Conservation (phyloP, 2,329 filamentous ascomycete genomes). For the Simplicillium aogashimaense region DNA sequence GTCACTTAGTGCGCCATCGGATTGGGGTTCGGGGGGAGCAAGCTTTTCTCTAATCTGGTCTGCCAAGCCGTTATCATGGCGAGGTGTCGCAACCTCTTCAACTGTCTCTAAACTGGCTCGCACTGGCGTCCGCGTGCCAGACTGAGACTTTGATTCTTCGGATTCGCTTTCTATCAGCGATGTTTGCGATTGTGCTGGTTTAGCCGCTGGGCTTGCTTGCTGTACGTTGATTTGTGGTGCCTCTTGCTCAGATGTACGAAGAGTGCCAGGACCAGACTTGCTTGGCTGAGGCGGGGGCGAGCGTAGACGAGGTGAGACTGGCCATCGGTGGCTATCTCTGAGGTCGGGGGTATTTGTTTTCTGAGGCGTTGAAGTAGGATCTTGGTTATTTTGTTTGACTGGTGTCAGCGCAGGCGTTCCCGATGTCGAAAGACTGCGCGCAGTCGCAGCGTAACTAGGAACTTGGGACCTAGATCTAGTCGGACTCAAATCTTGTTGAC, state of each 20-base stretch:
- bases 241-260: constrained; percentile 36
- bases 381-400: constrained; percentile 45
- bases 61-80: constrained; percentile 30
- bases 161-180: constrained; percentile 37
- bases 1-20: constrained; percentile 26
- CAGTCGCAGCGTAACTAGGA: constrained; percentile 51
- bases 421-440: constrained; percentile 58
- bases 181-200: constrained; percentile 25
- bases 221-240: constrained; percentile 43
- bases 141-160: constrained; percentile 35
- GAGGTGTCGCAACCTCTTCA: constrained; percentile 62
- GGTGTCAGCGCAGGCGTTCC: constrained; percentile 58
- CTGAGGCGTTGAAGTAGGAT: constrained; percentile 54
- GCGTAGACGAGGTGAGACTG: constrained; percentile 65
- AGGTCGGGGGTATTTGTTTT: constrained; percentile 46
- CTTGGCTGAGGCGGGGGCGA: constrained; percentile 58
- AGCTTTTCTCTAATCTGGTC: constrained; percentile 44
- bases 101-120: constrained; percentile 74
- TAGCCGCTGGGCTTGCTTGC: constrained; percentile 35
- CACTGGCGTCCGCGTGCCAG: constrained; percentile 50
- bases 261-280: constrained; percentile 33
- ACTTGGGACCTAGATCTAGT: constrained; percentile 41
- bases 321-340: constrained; percentile 59
- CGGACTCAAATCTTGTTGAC: constrained; percentile 53
- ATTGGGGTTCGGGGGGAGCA: constrained; percentile 27